Evolutionary conservation across 139 green algal species (phyloP).

Genomic region (Axilococcus clingmanii): DNA sequence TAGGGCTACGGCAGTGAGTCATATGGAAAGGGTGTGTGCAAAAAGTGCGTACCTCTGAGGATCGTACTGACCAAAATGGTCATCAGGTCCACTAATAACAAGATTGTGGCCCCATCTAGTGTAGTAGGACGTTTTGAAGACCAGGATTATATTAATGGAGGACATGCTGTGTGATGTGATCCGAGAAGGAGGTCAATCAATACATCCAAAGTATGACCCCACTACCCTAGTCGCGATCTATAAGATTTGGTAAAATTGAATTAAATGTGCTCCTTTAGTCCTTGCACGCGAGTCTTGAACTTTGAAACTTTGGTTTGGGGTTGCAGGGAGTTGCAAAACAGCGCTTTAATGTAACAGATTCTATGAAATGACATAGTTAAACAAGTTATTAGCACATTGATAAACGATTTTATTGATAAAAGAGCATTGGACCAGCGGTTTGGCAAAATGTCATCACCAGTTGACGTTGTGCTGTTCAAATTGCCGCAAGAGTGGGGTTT

Average conservation of each 20-base stretch:
- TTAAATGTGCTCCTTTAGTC: not conserved
- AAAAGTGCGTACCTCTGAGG: slow-evolving; percentile 9
- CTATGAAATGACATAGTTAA: no score
- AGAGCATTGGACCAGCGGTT: no score
- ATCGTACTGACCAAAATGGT: slow-evolving; percentile 20
- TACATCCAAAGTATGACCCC: not conserved
- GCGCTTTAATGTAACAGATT: no score
- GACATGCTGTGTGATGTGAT: not conserved
- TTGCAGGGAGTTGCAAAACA: no score
- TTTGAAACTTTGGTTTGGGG: not conserved
- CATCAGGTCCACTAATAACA: slow-evolving; percentile 17
- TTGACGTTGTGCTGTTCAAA: slow-evolving; percentile 2
- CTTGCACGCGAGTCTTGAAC: not conserved
- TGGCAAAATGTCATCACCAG: no score
- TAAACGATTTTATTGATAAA: no score
- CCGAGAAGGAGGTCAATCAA: not conserved
- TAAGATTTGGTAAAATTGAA: not conserved
- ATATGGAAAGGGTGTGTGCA: not conserved
- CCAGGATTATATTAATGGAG: slow-evolving; percentile 3
- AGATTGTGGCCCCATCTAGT: slow-evolving; percentile 28
- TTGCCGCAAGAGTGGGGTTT: not conserved
- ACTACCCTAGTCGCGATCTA: not conserved
- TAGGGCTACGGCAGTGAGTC: not conserved
- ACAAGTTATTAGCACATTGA: no score
- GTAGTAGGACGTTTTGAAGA: slow-evolving; percentile 20